These are phyloP conservation scores for Aphanocladium album DNA, from an alignment of 2,329 filamentous ascomycete genomes.

Conservation along the genomic window DNA sequence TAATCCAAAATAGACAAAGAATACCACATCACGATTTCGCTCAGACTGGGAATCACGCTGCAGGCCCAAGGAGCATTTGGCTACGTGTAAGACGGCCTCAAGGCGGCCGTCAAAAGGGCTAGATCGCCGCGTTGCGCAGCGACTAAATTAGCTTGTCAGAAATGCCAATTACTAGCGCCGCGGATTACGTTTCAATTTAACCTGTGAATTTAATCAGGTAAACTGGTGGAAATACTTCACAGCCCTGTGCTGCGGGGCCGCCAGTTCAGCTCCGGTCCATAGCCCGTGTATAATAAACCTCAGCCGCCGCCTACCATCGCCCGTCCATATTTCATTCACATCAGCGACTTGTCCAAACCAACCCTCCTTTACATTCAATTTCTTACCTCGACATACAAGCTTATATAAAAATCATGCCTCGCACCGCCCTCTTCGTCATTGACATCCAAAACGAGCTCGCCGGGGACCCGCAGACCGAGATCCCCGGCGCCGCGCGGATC, in stretches of 20 bases:
- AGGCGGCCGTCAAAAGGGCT: background rate
- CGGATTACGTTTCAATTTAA: background rate
- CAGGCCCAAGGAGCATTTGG: too few species aligned
- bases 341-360: background rate
- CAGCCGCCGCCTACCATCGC: background rate
- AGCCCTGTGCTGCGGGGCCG: background rate
- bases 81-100: background rate
- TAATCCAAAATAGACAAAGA: too few species aligned
- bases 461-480: slow-evolving; percentile 19
- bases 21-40: too few species aligned
- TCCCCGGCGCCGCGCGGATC: slow-evolving; percentile 24
- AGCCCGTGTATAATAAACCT: background rate
- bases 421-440: slow-evolving; percentile 27
- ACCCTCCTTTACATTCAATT: background rate
- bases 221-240: background rate
- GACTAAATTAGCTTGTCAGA: background rate
- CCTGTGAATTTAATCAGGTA: background rate
- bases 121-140: background rate
- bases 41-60: too few species aligned
- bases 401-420: slow-evolving; percentile 1
- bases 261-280: background rate
- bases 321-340: background rate
- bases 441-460: slow-evolving; percentile 30
- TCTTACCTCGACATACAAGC: background rate
- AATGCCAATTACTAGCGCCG: background rate